These are phyloP conservation scores for Fusarium sambucinum DNA, from an alignment of 2,329 filamentous ascomycete genomes.

Conservation along the genomic window DNA sequence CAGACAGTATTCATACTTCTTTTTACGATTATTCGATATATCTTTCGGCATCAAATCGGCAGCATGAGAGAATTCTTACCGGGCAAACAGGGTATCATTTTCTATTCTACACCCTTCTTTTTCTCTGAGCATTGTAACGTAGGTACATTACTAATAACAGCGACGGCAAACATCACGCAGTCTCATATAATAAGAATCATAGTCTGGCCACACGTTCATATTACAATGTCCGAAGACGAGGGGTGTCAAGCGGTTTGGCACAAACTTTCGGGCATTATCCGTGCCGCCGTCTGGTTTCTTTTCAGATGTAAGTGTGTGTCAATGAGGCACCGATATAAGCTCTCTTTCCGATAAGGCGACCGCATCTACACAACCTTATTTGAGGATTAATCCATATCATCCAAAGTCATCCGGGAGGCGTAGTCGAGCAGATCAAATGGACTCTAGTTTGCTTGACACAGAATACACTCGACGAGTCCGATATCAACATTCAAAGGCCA, in stretches of 20 bases:
- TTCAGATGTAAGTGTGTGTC: conserved; percentile 4
- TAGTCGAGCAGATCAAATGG: neutral
- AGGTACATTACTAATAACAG: neutral
- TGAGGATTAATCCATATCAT: neutral
- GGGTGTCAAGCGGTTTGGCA: neutral
- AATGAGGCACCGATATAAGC: neutral
- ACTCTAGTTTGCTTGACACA: neutral
- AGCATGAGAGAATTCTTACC: neutral
- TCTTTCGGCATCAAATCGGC: neutral
- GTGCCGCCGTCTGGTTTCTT: neutral
- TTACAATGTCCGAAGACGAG: neutral
- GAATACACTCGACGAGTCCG: neutral
- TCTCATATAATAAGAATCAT: neutral
- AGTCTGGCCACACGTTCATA: neutral
- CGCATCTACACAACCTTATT: neutral
- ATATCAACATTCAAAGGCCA: neutral
- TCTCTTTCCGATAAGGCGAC: conserved; percentile 1
- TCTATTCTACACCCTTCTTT: neutral
- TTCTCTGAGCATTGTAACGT: too few species aligned
- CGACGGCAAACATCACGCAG: neutral
- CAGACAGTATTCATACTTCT: too few species aligned
- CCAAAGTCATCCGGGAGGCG: neutral
- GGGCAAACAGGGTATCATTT: neutral
- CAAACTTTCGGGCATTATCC: neutral
- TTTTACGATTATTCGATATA: too few species aligned